Evolutionary conservation across 2,329 filamentous ascomycete genomes (phyloP).

Genomic region (Delphinella strobiligena): DNA sequence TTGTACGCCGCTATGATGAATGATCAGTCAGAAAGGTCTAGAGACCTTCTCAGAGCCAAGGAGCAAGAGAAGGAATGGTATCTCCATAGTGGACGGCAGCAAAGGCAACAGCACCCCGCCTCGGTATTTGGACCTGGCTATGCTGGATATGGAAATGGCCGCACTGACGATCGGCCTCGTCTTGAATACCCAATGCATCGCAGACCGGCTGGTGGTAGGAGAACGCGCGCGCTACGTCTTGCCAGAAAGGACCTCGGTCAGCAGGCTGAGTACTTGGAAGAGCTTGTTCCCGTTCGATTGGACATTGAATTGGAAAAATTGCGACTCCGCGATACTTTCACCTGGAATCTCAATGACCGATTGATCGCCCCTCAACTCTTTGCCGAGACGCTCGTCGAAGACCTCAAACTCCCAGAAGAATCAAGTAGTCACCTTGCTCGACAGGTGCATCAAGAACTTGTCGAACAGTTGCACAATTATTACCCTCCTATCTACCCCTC

Average conservation of each 20-base stretch:
- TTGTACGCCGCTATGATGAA: constrained; percentile 43
- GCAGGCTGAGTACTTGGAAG: constrained; percentile 84
- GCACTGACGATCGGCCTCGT: constrained; percentile 57
- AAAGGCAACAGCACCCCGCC: constrained; percentile 43
- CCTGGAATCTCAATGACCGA: constrained; percentile 94
- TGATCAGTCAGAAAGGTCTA: constrained; percentile 30
- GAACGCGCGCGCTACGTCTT: constrained; percentile 60
- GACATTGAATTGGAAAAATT: constrained; percentile 95
- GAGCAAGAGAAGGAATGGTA: constrained; percentile 60
- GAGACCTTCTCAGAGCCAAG: constrained; percentile 45
- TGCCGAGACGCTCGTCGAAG: constrained; percentile 80
- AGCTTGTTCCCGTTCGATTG: constrained; percentile 78
- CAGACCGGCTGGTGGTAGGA: constrained; percentile 63
- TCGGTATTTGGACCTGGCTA: constrained; percentile 62
- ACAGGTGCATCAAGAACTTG: constrained; percentile 73
- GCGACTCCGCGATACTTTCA: constrained; percentile 92
- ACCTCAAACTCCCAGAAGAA: constrained; percentile 64
- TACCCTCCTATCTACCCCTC: constrained; percentile 85
- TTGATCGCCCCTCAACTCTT: constrained; percentile 70
- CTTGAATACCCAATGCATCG: constrained; percentile 72
- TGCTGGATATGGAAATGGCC: constrained; percentile 76
- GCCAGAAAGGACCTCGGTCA: constrained; percentile 67
- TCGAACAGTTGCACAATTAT: constrained; percentile 84
- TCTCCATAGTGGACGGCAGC: constrained; percentile 48
- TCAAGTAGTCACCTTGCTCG: constrained; percentile 51